Conservation (phyloP, 345 rosid species). For the Eutrema japonicum region DNA sequence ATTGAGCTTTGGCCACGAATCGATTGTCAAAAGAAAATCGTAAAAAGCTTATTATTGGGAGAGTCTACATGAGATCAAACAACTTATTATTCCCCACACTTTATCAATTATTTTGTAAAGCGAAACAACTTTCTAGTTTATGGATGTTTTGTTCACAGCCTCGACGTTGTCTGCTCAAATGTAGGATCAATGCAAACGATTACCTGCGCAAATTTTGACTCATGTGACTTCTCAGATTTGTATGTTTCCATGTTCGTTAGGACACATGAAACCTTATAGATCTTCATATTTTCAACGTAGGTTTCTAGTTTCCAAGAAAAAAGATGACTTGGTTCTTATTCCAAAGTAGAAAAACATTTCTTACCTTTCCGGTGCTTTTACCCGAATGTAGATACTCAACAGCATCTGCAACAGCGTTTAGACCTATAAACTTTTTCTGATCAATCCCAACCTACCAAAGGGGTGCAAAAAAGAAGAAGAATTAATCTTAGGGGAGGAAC, state of each 20-base stretch:
- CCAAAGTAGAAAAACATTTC: not conserved
- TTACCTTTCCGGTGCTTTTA: conserved; percentile 94
- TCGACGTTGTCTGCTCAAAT: conserved; percentile 59
- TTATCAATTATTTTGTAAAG: not conserved
- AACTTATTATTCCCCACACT: conserved; percentile 7
- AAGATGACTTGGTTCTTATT: not conserved
- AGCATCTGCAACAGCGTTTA: conserved; percentile 77
- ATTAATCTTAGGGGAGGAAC: too few relatives aligned
- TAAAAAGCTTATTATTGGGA: not conserved
- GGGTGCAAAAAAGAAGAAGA: not conserved
- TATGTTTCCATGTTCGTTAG: not conserved
- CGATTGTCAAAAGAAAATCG: too few relatives aligned
- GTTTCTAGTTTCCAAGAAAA: not conserved
- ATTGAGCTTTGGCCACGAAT: too few relatives aligned
- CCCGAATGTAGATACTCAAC: conserved; percentile 97
- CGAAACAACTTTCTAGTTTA: not conserved
- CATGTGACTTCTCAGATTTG: not conserved
- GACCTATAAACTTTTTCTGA: conserved; percentile 71
- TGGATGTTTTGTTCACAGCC: conserved; percentile 50
- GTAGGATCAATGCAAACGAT: conserved; percentile 81
- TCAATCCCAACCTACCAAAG: conserved; percentile 65
- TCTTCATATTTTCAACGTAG: not conserved
- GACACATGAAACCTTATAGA: not conserved
- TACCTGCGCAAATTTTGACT: conserved; percentile 51
- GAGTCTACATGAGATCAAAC: not conserved